Conservation (phyloP, 2,329 filamentous ascomycete species). For the Myrmaecium sp. region DNA sequence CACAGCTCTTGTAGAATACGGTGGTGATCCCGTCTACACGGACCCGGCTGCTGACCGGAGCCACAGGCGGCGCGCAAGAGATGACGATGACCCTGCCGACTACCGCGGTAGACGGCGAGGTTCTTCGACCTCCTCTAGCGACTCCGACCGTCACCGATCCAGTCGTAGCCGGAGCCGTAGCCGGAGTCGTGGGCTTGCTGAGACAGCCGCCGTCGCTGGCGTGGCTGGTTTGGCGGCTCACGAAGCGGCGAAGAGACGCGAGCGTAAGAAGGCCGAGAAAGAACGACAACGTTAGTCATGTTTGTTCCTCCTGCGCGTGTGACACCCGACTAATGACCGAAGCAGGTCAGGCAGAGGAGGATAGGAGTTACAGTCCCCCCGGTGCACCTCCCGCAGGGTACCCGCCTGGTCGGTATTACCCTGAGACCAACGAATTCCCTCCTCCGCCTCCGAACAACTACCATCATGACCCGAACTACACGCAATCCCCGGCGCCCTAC, state of each 20-base stretch:
- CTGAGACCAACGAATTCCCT: conserved; percentile 30
- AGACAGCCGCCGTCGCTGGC: conserved; percentile 39
- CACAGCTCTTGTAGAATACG: conserved; percentile 45
- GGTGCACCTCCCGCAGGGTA: conserved; percentile 2
- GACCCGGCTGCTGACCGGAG: conserved; percentile 32
- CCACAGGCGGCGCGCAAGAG: conserved; percentile 23
- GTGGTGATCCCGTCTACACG: conserved; percentile 42
- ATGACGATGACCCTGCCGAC: conserved; percentile 24
- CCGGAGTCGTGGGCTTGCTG: conserved; percentile 33
- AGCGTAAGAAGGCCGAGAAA: conserved; percentile 37
- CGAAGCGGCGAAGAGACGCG: conserved; percentile 38
- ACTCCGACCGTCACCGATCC: conserved; percentile 15
- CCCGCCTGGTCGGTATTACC: conserved; percentile 21
- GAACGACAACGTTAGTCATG: conserved; percentile 32
- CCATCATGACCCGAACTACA: conserved; percentile 12
- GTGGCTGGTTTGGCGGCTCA: conserved; percentile 40
- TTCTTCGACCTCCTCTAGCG: conserved; percentile 25
- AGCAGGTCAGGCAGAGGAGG: conserved; percentile 7
- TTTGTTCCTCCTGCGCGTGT: not conserved
- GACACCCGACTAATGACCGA: conserved; percentile 5
- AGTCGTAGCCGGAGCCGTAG: conserved; percentile 29
- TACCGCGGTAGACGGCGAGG: conserved; percentile 26
- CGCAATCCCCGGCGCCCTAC: conserved; percentile 14
- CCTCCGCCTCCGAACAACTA: conserved; percentile 23
- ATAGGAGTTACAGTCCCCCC: conserved; percentile 2